phyloP scores from a whole-genome alignment of 1,284 basidiomycete genomes.

The Lentinula novae-zelandiae region DNA sequence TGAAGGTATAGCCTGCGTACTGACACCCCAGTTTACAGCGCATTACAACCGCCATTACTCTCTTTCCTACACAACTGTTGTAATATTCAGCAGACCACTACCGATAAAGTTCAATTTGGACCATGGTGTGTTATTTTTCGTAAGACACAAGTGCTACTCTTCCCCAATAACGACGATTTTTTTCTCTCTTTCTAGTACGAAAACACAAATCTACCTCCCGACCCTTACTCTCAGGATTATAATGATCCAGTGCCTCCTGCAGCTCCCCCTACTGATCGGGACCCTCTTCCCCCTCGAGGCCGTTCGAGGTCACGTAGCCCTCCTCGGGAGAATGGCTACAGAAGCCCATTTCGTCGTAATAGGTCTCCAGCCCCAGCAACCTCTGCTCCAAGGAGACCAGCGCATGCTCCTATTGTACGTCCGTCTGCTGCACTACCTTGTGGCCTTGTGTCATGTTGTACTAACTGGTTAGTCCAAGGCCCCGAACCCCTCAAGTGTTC shows the following conservation, averaged over 20 bases:
- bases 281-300: slow-evolving; percentile 42
- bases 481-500: slow-evolving; percentile 82
- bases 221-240: slow-evolving; percentile 81
- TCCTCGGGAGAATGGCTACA: slow-evolving; percentile 43
- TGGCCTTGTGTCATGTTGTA: slow-evolving; percentile 28
- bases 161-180: slow-evolving; percentile 3
- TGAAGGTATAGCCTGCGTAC: too few species aligned
- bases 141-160: neutral
- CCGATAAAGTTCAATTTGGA: slow-evolving; percentile 29
- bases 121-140: slow-evolving; percentile 53
- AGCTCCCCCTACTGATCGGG: slow-evolving; percentile 32
- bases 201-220: slow-evolving; percentile 51
- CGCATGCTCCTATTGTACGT: slow-evolving; percentile 73
- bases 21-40: too few species aligned
- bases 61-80: neutral
- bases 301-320: slow-evolving; percentile 75
- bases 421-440: neutral
- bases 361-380: slow-evolving; percentile 35
- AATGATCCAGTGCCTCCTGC: slow-evolving; percentile 52
- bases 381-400: slow-evolving; percentile 52
- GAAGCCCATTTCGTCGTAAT: slow-evolving; percentile 46
- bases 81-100: too few species aligned
- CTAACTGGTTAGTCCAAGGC: slow-evolving; percentile 47
- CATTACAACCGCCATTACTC: too few species aligned
- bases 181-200: slow-evolving; percentile 54